A percentile compares a stretch with the other conserved stretches of the same genome.
Evolutionary conservation across 1,284 basidiomycete genomes (phyloP).

Genomic region (Puccinia horiana): DNA sequence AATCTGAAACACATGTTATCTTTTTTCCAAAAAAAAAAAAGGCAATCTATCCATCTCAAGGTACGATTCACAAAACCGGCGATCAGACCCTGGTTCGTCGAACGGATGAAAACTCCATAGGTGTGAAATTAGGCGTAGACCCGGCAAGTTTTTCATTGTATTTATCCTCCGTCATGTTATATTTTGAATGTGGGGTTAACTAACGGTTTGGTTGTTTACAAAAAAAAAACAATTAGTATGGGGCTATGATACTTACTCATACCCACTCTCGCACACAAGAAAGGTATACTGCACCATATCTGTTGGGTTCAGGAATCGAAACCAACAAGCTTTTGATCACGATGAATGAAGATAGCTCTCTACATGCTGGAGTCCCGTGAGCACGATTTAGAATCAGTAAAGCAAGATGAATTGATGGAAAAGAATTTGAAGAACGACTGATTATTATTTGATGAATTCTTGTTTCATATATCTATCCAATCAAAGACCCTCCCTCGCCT

Average conservation of each 20-base stretch:
- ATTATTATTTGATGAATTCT: neutral
- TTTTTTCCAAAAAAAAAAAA: constrained; percentile 12
- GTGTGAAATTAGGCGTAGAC: constrained; percentile 46
- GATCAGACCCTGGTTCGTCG: constrained; percentile 41
- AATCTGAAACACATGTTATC: too few species aligned
- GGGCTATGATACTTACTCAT: constrained; percentile 36
- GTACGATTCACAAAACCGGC: constrained; percentile 47
- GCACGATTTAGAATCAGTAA: neutral
- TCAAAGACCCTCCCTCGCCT: constrained; percentile 42
- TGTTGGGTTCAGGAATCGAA: constrained; percentile 49
- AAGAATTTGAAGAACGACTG: neutral
- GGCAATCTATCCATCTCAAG: constrained; percentile 49
- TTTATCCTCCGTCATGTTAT: neutral
- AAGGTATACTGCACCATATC: constrained; percentile 32
- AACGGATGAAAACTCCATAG: constrained; percentile 45
- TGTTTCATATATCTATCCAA: neutral
- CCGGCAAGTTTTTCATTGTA: constrained; percentile 31
- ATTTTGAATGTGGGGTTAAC: constrained; percentile 1
- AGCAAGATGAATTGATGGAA: neutral
- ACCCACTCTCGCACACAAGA: constrained; percentile 47
- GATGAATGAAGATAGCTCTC: constrained; percentile 42
- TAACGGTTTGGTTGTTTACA: neutral
- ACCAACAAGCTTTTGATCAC: constrained; percentile 49
- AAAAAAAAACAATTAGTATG: constrained; percentile 45
- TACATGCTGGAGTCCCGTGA: constrained; percentile 46